Percentiles rank a stretch among this genome's conserved stretches.
Conservation (phyloP, 306 rosid genomes). For the Quercus cerris region DNA sequence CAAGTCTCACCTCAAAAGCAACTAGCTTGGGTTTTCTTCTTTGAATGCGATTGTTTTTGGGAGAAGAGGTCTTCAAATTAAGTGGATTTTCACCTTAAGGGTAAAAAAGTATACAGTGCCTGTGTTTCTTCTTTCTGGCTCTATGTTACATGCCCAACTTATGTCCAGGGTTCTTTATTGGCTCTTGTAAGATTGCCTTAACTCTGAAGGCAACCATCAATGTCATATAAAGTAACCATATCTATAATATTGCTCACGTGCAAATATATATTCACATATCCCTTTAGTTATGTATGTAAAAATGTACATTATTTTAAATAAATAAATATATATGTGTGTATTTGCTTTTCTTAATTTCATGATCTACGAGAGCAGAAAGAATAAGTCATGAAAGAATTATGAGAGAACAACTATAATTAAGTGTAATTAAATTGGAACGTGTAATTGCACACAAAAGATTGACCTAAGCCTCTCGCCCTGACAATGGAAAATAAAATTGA, state of each 20-base stretch:
- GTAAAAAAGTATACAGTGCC: neutral
- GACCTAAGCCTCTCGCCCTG: too few relatives aligned
- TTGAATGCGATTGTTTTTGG: too few relatives aligned
- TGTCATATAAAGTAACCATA: neutral
- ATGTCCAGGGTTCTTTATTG: neutral
- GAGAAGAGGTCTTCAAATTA: too few relatives aligned
- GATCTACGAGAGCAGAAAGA: too few relatives aligned
- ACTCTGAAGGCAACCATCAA: slow-evolving; percentile 19
- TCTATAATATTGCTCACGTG: neutral
- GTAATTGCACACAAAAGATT: too few relatives aligned
- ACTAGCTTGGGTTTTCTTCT: neutral
- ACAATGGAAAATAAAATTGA: too few relatives aligned
- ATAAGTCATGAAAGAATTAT: too few relatives aligned
- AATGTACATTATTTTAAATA: neutral
- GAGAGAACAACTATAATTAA: too few relatives aligned
- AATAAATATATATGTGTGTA: too few relatives aligned
- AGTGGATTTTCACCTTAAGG: too few relatives aligned
- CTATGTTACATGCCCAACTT: neutral
- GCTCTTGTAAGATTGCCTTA: slow-evolving; percentile 31
- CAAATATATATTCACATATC: neutral
- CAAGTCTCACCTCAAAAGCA: neutral
- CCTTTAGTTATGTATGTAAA: neutral
- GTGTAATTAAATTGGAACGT: too few relatives aligned
- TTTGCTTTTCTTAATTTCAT: too few relatives aligned
- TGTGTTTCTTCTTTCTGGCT: slow-evolving; percentile 25